Percentiles rank a stretch among this genome's conserved stretches.
phyloP scores from a whole-genome alignment of 2,329 filamentous ascomycete genomes.

The Balansia obtecta region DNA sequence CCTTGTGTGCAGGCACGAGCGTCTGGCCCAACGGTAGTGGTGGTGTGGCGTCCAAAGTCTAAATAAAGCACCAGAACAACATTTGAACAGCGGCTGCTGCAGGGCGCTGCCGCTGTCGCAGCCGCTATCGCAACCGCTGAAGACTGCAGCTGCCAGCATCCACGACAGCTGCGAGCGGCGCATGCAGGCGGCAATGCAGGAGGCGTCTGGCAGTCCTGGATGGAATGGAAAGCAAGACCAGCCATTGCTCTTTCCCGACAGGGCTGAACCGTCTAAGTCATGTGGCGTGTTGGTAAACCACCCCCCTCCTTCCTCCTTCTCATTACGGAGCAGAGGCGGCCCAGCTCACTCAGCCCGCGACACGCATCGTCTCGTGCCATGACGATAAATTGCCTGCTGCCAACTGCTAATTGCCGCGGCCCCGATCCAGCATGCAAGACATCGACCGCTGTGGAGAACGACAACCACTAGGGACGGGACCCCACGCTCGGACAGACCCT shows the following conservation, averaged over 20 bases:
- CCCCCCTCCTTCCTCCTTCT: background rate
- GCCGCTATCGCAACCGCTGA: too few relatives aligned
- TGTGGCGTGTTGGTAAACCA: background rate
- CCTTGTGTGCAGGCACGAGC: background rate
- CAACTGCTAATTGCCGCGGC: too few relatives aligned
- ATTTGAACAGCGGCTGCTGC: too few relatives aligned
- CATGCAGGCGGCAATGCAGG: too few relatives aligned
- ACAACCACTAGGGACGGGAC: background rate
- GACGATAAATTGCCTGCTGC: background rate
- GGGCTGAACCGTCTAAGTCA: background rate
- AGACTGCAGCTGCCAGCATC: too few relatives aligned
- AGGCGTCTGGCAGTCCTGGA: too few relatives aligned
- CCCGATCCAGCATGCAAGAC: background rate
- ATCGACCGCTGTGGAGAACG: background rate
- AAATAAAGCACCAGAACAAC: too few relatives aligned
- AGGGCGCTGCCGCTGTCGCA: too few relatives aligned
- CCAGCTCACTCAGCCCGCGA: too few relatives aligned
- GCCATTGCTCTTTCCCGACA: background rate
- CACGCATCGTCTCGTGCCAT: background rate
- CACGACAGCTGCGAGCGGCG: too few relatives aligned
- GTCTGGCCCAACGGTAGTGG: background rate
- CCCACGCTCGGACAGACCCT: background rate
- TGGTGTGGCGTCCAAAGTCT: too few relatives aligned
- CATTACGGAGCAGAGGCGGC: too few relatives aligned
- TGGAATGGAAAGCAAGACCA: background rate